phyloP scores from a whole-genome alignment of 176 grass and related monocot species.

The Oryza brachyantha region DNA sequence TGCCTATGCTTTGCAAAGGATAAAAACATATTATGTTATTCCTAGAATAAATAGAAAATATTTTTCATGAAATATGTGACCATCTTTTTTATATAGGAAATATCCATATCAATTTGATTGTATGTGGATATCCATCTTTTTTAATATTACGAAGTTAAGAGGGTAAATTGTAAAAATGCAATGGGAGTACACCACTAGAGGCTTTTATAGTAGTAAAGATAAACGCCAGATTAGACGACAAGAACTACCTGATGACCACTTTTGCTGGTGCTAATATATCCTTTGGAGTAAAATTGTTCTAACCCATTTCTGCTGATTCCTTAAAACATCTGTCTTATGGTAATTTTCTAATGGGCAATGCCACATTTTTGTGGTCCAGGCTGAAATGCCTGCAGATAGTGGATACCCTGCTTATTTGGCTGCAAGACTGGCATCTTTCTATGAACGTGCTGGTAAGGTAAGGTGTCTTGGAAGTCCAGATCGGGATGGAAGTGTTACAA shows the following conservation, averaged over 20 bases:
- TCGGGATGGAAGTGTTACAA: conserved; percentile 76
- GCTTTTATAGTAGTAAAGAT: no score
- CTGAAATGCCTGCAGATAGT: conserved; percentile 98
- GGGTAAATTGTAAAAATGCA: no score
- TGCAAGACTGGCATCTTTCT: conserved; percentile 81
- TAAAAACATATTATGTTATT: no score
- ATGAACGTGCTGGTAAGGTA: conserved; percentile 89
- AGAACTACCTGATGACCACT: not conserved
- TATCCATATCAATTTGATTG: no score
- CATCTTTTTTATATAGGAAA: no score
- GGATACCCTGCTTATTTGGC: conserved; percentile 94
- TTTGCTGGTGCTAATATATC: not conserved
- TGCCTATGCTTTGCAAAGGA: no score
- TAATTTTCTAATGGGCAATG: conserved; percentile 7
- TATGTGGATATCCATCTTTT: no score
- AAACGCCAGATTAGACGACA: not conserved
- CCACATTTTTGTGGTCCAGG: conserved; percentile 29
- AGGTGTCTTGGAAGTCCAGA: conserved; percentile 71
- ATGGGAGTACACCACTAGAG: no score
- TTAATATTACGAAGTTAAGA: no score
- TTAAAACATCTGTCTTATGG: not conserved
- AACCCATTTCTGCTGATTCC: not conserved
- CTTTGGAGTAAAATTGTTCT: not conserved
- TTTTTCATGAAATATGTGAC: no score
- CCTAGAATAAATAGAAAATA: no score